Conservation (phyloP, 2,329 filamentous ascomycete genomes). For the Corynespora cassiicola region DNA sequence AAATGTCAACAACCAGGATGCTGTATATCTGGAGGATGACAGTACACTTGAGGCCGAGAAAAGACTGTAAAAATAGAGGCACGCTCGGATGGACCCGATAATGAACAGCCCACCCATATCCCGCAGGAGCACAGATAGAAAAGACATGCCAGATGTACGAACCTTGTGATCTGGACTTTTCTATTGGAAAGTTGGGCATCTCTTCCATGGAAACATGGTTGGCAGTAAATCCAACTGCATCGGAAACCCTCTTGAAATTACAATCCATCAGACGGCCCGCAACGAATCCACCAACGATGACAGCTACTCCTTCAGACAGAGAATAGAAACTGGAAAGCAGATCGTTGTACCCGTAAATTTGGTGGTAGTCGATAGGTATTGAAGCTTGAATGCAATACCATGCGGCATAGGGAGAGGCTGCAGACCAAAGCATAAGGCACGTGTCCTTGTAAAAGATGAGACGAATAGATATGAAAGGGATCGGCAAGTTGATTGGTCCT, state of each 20-base stretch:
- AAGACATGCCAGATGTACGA: too few species aligned
- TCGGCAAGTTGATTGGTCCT: neutral
- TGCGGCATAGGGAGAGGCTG: slow-evolving; percentile 2
- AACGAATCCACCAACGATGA: slow-evolving; percentile 5
- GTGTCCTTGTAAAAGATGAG: slow-evolving; percentile 5
- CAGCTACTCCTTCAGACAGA: slow-evolving; percentile 1
- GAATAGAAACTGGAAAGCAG: slow-evolving; percentile 1
- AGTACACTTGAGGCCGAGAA: neutral
- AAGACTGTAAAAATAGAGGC: neutral
- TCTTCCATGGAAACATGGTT: neutral
- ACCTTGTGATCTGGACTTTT: neutral
- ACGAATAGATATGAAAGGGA: neutral
- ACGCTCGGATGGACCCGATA: neutral
- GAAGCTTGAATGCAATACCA: neutral
- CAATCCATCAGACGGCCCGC: slow-evolving; percentile 1
- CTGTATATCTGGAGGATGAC: neutral
- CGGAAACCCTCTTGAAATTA: neutral
- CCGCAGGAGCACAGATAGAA: too few species aligned
- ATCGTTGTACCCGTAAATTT: slow-evolving; percentile 2
- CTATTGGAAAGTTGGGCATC: slow-evolving; percentile 3
- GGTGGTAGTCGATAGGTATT: neutral
- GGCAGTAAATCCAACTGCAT: neutral
- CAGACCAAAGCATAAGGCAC: slow-evolving; percentile 2
- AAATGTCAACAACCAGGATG: slow-evolving; percentile 2
- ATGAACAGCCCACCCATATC: slow-evolving; percentile 4